Evolutionary conservation across 2,329 filamentous ascomycete genomes (phyloP), one percentile per base, ranked within the genome.

Genomic region (Sclerotiophoma versabilis): DNA sequence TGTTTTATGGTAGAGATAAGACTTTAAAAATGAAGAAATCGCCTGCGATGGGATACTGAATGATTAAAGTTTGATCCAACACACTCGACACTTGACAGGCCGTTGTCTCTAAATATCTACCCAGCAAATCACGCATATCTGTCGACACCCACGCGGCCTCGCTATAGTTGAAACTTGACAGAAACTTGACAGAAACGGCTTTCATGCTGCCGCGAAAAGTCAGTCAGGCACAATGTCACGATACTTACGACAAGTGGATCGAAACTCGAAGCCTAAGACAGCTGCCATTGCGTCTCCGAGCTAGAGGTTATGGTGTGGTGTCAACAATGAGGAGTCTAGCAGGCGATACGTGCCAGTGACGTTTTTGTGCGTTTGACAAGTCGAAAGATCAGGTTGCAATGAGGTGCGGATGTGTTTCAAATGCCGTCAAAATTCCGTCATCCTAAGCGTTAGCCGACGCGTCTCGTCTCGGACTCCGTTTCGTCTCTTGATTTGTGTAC

Each of bases 321-420:
- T 38, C 48, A 46, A 27, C 49, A 41, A 3, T 39, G 37, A 46
- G 26, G 25, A 23, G 23, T 11, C 8, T 29, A 20, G 20, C 2
- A 19, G 33, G 11, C 17, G 22, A 6, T 33, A 27, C 32, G 33
- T 26, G 23, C 27, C 22, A 9, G 15, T 41, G 5, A 12, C 15
- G 17, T 34, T 12, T 44, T 26, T 43, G 19, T 46, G 27, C n/a
- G 33, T 11, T 43, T n/a, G 51, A 34, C 26, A 25, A 30, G 26
- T 47, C 11, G 27, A 26, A 39, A 43, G 49, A 42, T 30, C 30
- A 20, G 30, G 42, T 25, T n/a, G 26, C 25, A 25, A 30, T 19
- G 20, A 23, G 25, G 15, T 57, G 59, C 33, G 54, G 33, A 44
- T 63, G 60, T 56, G 66, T 69, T 68, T 69, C 65, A 66, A 25